phyloP scores from a whole-genome alignment of 192 early-diverging fungal species.

The Spizellomyces punctatus region DNA sequence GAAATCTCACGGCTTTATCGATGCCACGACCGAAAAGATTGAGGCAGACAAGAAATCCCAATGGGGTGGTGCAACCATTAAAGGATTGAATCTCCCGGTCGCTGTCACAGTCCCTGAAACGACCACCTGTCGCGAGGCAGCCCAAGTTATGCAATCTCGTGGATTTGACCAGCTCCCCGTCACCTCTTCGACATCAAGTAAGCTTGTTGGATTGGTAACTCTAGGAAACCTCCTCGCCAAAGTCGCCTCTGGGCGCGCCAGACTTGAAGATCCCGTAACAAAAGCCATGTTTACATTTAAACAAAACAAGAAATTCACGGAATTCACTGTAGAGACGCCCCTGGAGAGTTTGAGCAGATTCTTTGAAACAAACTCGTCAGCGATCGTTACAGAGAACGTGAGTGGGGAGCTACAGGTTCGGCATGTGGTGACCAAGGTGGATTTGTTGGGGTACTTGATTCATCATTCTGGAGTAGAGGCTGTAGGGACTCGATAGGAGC shows the following conservation, averaged over 20 bases:
- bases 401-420: constrained; percentile 48
- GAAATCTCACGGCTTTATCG: constrained; percentile 85
- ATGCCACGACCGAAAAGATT: constrained; percentile 67
- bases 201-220: constrained; percentile 84
- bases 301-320: constrained; percentile 74
- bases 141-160: constrained; percentile 82
- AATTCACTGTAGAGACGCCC: constrained; percentile 84
- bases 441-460: constrained; percentile 82
- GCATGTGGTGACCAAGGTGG: constrained; percentile 94
- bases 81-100: constrained; percentile 76
- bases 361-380: constrained; percentile 90
- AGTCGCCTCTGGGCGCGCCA: constrained; percentile 71
- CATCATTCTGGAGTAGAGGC: constrained; percentile 30
- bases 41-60: constrained; percentile 67
- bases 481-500: not conserved
- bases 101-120: constrained; percentile 83
- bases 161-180: constrained; percentile 97
- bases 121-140: constrained; percentile 74
- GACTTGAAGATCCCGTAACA: constrained; percentile 55
- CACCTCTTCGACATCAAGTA: constrained; percentile 55
- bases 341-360: constrained; percentile 82
- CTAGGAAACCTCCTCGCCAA: constrained; percentile 83
- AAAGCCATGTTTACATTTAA: constrained; percentile 84
- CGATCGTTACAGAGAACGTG: constrained; percentile 82
- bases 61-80: constrained; percentile 81